Conservation (phyloP, 768 basidiomycete genomes). For the Leccinum fibrillosum region DNA sequence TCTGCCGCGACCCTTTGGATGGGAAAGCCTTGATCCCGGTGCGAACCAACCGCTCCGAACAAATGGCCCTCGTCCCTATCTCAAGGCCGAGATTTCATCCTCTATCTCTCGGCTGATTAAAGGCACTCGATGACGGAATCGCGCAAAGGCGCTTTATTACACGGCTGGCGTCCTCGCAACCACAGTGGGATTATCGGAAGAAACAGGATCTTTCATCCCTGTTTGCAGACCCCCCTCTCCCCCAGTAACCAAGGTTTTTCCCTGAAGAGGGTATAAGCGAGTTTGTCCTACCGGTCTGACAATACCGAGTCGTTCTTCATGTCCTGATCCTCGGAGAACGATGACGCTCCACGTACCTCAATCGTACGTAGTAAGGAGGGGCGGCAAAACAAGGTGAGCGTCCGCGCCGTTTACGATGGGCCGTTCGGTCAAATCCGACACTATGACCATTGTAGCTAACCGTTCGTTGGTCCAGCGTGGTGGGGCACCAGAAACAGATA, state of each 20-base stretch:
- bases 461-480: background rate
- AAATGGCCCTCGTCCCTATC: background rate
- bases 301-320: background rate
- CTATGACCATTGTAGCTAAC: slow-evolving; percentile 3
- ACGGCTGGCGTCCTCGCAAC: slow-evolving; percentile 8
- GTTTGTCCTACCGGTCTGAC: background rate
- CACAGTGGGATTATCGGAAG: slow-evolving; percentile 3
- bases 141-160: background rate
- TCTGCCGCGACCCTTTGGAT: slow-evolving; percentile 19
- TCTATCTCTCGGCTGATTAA: background rate
- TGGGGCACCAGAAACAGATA: background rate
- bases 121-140: slow-evolving; percentile 11
- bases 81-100: background rate
- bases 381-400: background rate
- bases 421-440: slow-evolving; percentile 1
- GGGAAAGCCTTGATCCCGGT: slow-evolving; percentile 14
- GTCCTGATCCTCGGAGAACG: slow-evolving; percentile 10
- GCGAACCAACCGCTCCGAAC: slow-evolving; percentile 10
- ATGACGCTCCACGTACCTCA: background rate
- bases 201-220: background rate
- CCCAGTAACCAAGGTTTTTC: background rate
- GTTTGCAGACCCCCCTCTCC: background rate
- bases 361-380: background rate
- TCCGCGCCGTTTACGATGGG: background rate
- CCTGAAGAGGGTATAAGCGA: background rate